Evolutionary conservation across 2,329 filamentous ascomycete genomes (phyloP).

Genomic region (Aureobasidium sp.): DNA sequence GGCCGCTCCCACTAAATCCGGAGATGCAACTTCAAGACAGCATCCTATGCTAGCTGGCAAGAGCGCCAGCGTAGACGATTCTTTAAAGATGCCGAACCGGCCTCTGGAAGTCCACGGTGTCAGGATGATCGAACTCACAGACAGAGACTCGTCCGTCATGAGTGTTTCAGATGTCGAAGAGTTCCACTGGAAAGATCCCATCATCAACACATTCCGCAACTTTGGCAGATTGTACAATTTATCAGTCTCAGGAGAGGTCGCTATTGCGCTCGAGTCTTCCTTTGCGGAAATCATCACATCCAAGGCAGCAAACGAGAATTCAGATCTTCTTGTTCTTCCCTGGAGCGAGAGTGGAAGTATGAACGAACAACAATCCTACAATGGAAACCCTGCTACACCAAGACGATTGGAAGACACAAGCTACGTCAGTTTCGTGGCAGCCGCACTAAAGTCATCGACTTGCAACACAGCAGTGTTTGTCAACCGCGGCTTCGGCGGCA

Average conservation of each 20-base stretch:
- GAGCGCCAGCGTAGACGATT: constrained; percentile 15
- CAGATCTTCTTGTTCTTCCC: constrained; percentile 69
- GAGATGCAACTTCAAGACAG: constrained; percentile 29
- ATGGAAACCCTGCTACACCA: constrained; percentile 14
- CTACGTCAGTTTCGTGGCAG: constrained; percentile 67
- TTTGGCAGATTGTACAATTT: constrained; percentile 80
- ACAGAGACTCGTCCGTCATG: constrained; percentile 94
- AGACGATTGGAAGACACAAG: constrained; percentile 49
- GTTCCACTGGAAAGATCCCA: constrained; percentile 56
- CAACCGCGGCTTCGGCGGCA: constrained; percentile 58
- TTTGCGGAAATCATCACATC: constrained; percentile 70
- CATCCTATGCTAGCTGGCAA: constrained; percentile 28
- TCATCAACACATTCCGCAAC: constrained; percentile 84
- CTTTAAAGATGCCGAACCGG: constrained; percentile 24
- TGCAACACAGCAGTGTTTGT: constrained; percentile 73
- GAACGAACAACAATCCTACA: constrained; percentile 47
- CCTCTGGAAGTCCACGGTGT: constrained; percentile 71
- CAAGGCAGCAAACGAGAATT: constrained; percentile 46
- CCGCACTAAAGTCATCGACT: constrained; percentile 53
- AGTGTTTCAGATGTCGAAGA: constrained; percentile 77
- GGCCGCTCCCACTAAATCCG: constrained; percentile 40
- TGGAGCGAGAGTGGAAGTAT: constrained; percentile 81
- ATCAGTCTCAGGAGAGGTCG: constrained; percentile 73
- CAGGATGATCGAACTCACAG: constrained; percentile 75
- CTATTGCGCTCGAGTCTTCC: constrained; percentile 66